A percentile compares a stretch with the other conserved stretches of the same genome.
Evolutionary conservation across 768 basidiomycete genomes (phyloP).

Genomic region (Auricularia auricula-judae): DNA sequence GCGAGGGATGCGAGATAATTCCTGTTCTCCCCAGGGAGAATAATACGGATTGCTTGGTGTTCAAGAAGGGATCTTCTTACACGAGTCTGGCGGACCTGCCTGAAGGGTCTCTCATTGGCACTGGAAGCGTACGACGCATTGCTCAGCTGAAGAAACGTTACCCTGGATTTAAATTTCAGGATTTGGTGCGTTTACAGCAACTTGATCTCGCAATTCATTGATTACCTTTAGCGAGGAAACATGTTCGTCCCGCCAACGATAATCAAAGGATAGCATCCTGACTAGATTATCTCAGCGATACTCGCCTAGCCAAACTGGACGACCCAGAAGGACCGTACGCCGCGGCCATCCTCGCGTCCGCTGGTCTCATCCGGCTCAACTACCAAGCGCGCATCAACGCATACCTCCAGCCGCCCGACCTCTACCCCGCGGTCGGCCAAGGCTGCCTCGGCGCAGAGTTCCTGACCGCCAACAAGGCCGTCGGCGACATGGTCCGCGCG

Average conservation of each 20-base stretch:
- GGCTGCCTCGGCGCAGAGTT: conserved; percentile 87
- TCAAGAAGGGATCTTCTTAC: conserved; percentile 63
- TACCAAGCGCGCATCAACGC: conserved; percentile 64
- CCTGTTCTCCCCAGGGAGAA: conserved; percentile 82
- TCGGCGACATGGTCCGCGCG: conserved; percentile 69
- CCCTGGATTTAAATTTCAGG: conserved; percentile 68
- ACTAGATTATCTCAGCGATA: conserved; percentile 44
- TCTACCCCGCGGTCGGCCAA: conserved; percentile 88
- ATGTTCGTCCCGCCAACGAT: conserved; percentile 41
- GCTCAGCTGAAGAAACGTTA: conserved; percentile 78
- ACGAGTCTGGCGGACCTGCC: conserved; percentile 74
- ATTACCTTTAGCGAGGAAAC: conserved; percentile 58
- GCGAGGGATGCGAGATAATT: conserved; percentile 73
- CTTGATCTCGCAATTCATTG: conserved; percentile 3
- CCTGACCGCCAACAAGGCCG: conserved; percentile 49
- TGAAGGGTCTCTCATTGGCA: conserved; percentile 84
- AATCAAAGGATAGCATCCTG: conserved; percentile 5
- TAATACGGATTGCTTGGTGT: conserved; percentile 79
- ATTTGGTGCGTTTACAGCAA: conserved; percentile 56
- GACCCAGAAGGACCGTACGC: conserved; percentile 66
- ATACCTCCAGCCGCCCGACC: conserved; percentile 59
- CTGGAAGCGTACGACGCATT: conserved; percentile 84
- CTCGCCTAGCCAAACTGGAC: conserved; percentile 86
- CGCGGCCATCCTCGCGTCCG: conserved; percentile 86
- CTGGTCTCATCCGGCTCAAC: conserved; percentile 77